Base-by-base conservation (phyloP, 2,329 filamentous ascomycete species). In the Metarhizium album region DNA sequence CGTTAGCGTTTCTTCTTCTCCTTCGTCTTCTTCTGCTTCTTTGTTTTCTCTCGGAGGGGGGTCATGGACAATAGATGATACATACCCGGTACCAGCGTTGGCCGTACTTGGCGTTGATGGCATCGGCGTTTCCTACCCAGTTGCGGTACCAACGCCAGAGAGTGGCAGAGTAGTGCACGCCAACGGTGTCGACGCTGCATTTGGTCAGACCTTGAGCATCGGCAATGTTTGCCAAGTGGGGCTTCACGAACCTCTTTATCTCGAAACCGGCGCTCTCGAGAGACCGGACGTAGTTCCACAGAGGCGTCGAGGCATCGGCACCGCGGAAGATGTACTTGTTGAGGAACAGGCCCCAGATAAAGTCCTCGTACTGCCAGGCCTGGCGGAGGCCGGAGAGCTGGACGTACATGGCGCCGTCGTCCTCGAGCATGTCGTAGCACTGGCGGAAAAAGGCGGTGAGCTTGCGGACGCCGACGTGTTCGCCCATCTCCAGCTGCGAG, bases 261-360 rank as follows among this genome's bases (percentile, higher is more conserved):
- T 96, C 90, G 7, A 64, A 65, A 2, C 62, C 62, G 2, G 62
- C 62, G 27, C 78, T 82, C 72, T 96, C 91, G 14, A 95, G 79
- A 60, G 80, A 82, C 67, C 87, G 80, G 58, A 93, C 75, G 61
- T 93, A 88, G 68, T 84, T 90, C 54, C 87, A 87, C 46, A 96
- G 80, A 31, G 90, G 91, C 49, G 88, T 94, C 29, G 87, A 94
- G 27, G 90, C 90, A 64, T 96, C 90, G 40, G 91, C 91, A 63
- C 91, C 90, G 18, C 90, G 90, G 78, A 96, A 96, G 67, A 96
- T 79, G 70, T 96, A 94, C 75, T 94, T 95, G 80, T 96, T 96
- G 84, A 96, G 90, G 77, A 95, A 96, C 38, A 95, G 75, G 62
- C 91, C 90, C 90, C 90, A 96, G 68, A 93, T 86, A 29, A 95